Conservation (phyloP, 805 yeast genomes). For the Zygoascus bituminiphila region DNA sequence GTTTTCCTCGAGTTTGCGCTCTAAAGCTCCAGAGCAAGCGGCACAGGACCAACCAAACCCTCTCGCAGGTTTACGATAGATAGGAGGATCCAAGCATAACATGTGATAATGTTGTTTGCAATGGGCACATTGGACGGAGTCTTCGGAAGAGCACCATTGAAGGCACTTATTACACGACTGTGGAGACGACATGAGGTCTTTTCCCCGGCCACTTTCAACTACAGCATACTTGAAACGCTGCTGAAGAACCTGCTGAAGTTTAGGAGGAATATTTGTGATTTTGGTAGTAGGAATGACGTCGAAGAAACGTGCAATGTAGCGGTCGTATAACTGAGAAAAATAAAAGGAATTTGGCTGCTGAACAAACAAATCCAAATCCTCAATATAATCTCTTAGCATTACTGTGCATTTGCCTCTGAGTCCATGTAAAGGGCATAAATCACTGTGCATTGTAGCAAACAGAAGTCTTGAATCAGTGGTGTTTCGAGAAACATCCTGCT, state of each 20-base stretch:
- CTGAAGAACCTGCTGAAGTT: slow-evolving; percentile 52
- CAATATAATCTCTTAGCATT: slow-evolving; percentile 57
- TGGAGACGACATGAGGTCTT: slow-evolving; percentile 55
- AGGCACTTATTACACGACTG: slow-evolving; percentile 65
- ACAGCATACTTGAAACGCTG: slow-evolving; percentile 67
- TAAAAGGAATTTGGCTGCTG: slow-evolving; percentile 64
- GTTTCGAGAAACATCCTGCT: slow-evolving; percentile 68
- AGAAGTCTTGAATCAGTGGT: slow-evolving; percentile 65
- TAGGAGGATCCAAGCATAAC: slow-evolving; percentile 80
- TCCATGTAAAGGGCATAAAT: slow-evolving; percentile 65
- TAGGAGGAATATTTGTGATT: slow-evolving; percentile 47
- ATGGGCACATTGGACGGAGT: slow-evolving; percentile 71
- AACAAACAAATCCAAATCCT: slow-evolving; percentile 47
- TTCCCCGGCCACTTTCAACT: slow-evolving; percentile 60
- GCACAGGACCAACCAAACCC: slow-evolving; percentile 93
- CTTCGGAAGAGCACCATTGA: slow-evolving; percentile 75
- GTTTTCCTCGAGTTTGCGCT: slow-evolving; percentile 18
- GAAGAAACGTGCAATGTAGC: slow-evolving; percentile 76
- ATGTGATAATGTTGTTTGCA: slow-evolving; percentile 69
- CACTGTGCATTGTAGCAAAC: slow-evolving; percentile 81
- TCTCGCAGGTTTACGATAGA: slow-evolving; percentile 66
- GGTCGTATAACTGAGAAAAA: slow-evolving; percentile 76
- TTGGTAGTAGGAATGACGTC: slow-evolving; percentile 61
- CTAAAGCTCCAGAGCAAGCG: slow-evolving; percentile 41
- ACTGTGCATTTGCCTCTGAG: slow-evolving; percentile 72